Evolutionary conservation across 805 yeast genomes (phyloP).

Genomic region (Candida endomychidarum): DNA sequence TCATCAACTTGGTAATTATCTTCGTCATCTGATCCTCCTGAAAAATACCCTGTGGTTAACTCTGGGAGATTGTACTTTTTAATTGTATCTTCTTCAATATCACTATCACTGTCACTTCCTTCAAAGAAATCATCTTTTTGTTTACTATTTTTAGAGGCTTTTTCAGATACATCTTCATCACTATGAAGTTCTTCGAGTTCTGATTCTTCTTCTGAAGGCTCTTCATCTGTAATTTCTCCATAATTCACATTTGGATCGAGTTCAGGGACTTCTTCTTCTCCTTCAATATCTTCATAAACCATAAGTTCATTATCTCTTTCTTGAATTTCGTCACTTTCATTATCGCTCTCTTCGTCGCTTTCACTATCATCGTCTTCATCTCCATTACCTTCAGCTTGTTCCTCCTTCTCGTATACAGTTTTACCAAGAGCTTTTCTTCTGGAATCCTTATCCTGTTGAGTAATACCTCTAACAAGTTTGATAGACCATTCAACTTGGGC

Average conservation of each 20-base stretch:
- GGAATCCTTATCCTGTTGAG: constrained; percentile 33
- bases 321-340: constrained; percentile 16
- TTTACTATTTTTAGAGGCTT: no score
- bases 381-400: constrained; percentile 19
- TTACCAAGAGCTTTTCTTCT: constrained; percentile 20
- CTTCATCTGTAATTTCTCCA: constrained; percentile 67
- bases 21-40: constrained; percentile 78
- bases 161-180: constrained; percentile 13
- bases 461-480: constrained; percentile 48
- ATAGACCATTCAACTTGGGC: constrained; percentile 45
- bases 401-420: constrained; percentile 10
- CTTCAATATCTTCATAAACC: constrained; percentile 42
- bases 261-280: constrained; percentile 29
- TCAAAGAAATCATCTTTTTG: constrained; percentile 45
- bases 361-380: constrained; percentile 21
- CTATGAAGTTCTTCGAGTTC: constrained; percentile 1
- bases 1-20: constrained; percentile 40
- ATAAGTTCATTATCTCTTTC: constrained; percentile 33
- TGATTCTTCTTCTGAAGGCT: constrained; percentile 39
- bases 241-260: constrained; percentile 44
- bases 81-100: constrained; percentile 18
- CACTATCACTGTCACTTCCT: constrained; percentile 5
- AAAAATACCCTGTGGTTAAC: constrained; percentile 75
- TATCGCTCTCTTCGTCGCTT: constrained; percentile 22
- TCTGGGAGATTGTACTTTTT: constrained; percentile 54